Evolutionary conservation across 2,329 filamentous ascomycete species (phyloP), one percentile per base, ranked within the genome.

Genomic region (Monilinia polystroma): DNA sequence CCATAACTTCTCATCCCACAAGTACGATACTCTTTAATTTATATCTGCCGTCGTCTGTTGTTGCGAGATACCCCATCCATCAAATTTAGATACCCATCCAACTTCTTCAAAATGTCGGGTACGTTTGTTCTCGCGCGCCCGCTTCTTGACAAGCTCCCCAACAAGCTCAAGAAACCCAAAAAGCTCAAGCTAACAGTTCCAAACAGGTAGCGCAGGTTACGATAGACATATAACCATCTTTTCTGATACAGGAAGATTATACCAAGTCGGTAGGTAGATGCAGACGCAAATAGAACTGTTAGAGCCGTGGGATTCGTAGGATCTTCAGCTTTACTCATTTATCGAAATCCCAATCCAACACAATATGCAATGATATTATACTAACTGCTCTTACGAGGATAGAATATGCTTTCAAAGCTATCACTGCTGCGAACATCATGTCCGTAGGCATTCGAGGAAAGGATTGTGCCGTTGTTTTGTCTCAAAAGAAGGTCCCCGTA

Each of bases 381-480:
- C 55, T 66, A 53, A 66, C 45, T 66, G 26, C 35, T 49, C 35
- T 49, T 55, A 45, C 63, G 67, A 67, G 52, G 72, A 74, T 78
- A 98, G 95, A 99, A 86, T 99, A 99, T 94, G 95, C 95, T 75
- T 99, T 99, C 89, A 99, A 99, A 84, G 95, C 95, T 68, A 99
- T 99, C 81, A 99, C 95, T 74, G 94, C 95, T 69, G 95, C 95
- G 74, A 98, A 98, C 81, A 98, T 99, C 83, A 99, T 96, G 85
- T 95, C 95, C 69, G 87, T 99, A 79, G 95, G 95, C 75, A 88
- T 99, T 73, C 87, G 93, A 78, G 95, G 95, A 80, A 99, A 99
- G 85, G 87, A 95, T 82, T 98, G 94, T 77, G 95, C 95, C 45
- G 95, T 99, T 55, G 92, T 99, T 64, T 83, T 99, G 78, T 98